Evolutionary conservation across 2,329 filamentous ascomycete genomes (phyloP).

Genomic region (Triangularia verruculosa): DNA sequence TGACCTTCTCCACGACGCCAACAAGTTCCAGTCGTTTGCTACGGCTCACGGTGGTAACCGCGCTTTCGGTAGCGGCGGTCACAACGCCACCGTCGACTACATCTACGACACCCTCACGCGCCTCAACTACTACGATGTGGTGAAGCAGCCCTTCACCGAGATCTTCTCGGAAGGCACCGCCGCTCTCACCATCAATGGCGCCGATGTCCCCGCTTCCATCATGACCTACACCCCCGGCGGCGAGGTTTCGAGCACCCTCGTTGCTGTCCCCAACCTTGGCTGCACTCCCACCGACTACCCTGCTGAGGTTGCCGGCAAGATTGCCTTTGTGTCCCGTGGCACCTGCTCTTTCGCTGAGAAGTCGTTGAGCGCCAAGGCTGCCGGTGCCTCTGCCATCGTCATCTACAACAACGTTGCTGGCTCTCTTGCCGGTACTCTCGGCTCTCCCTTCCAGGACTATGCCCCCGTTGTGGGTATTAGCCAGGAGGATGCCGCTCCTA

Average conservation of each 20-base stretch:
- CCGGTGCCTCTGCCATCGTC: constrained; percentile 55
- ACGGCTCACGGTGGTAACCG: constrained; percentile 42
- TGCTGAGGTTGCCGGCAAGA: constrained; percentile 46
- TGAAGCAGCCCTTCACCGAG: constrained; percentile 45
- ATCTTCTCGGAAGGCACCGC: constrained; percentile 33
- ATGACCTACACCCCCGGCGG: constrained; percentile 53
- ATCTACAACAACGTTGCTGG: constrained; percentile 63
- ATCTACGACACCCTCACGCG: constrained; percentile 40
- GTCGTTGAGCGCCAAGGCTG: constrained; percentile 51
- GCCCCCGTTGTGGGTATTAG: constrained; percentile 53
- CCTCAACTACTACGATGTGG: constrained; percentile 42
- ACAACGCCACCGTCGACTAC: constrained; percentile 47
- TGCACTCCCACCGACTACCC: constrained; percentile 55
- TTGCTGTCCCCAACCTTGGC: constrained; percentile 50
- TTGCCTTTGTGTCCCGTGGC: constrained; percentile 60
- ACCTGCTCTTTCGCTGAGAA: constrained; percentile 58
- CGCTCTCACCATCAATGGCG: constrained; percentile 33
- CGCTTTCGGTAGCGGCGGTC: constrained; percentile 43
- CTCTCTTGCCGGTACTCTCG: constrained; percentile 52
- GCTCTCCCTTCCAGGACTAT: constrained; percentile 44
- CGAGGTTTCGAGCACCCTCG: constrained; percentile 39
- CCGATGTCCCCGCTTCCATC: constrained; percentile 28
- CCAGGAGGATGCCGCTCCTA: constrained; percentile 41
- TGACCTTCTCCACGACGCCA: constrained; percentile 41
- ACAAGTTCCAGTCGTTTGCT: constrained; percentile 45